These are phyloP conservation scores for Microthlaspi erraticum DNA, from an alignment of 345 rosid species.

Conservation along the genomic window DNA sequence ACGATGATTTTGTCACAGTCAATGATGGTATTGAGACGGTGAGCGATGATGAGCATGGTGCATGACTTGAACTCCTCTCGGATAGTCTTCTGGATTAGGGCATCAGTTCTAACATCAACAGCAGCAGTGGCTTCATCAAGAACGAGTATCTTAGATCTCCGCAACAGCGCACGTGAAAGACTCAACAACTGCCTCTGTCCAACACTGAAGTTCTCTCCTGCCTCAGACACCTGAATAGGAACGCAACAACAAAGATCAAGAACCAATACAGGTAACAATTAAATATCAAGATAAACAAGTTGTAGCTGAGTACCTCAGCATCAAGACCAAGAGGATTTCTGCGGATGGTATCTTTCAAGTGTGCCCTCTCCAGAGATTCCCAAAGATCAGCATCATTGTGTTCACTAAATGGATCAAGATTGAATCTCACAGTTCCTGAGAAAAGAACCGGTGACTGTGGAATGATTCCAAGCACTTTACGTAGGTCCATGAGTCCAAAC, in stretches of 20 bases:
- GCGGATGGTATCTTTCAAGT: slow-evolving; percentile 43
- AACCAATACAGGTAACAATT: slow-evolving; percentile 37
- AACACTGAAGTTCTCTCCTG: slow-evolving; percentile 92
- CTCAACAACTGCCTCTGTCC: slow-evolving; percentile 95
- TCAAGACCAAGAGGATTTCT: slow-evolving; percentile 49
- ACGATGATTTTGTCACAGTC: slow-evolving; percentile 88
- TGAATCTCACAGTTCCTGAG: slow-evolving; percentile 80
- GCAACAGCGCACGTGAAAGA: slow-evolving; percentile 74
- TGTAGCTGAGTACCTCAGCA: slow-evolving; percentile 49
- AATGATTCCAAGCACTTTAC: slow-evolving; percentile 79
- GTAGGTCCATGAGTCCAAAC: slow-evolving; percentile 79
- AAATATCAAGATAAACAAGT: slow-evolving; percentile 60
- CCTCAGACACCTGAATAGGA: slow-evolving; percentile 67
- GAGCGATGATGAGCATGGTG: slow-evolving; percentile 86
- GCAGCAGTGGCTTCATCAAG: slow-evolving; percentile 93
- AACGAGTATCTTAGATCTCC: slow-evolving; percentile 70
- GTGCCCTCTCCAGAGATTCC: slow-evolving; percentile 48
- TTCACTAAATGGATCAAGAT: slow-evolving; percentile 78
- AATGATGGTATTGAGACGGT: slow-evolving; percentile 79
- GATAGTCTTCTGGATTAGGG: slow-evolving; percentile 72
- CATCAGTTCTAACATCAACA: slow-evolving; percentile 83
- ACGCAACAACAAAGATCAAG: slow-evolving; percentile 13
- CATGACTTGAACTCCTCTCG: slow-evolving; percentile 73
- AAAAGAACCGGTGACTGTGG: slow-evolving; percentile 90
- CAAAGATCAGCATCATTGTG: slow-evolving; percentile 80